Evolutionary conservation across 441 rosid genomes (phyloP).

Genomic region (Erodium chrysanthum): DNA sequence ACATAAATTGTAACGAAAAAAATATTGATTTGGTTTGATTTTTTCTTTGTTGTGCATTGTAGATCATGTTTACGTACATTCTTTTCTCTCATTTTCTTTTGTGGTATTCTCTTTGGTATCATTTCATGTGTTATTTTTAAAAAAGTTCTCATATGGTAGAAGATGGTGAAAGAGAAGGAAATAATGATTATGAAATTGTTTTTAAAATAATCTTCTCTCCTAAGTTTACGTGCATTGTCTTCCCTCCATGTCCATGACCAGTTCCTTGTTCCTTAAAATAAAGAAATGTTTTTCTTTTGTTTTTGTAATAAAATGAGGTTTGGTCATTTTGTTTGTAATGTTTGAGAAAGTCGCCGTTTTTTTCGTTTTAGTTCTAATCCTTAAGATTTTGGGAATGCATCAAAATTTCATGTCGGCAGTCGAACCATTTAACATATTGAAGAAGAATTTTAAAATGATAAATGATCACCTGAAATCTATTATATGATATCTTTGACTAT

Average conservation of each 20-base stretch:
- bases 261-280: not conserved
- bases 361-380: too few species aligned
- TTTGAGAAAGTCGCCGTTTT: not conserved
- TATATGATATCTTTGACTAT: too few species aligned
- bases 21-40: too few species aligned
- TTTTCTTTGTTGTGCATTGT: too few species aligned
- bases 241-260: not conserved
- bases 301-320: not conserved
- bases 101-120: not conserved
- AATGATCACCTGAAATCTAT: not conserved
- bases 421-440: too few species aligned
- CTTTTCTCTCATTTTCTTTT: not conserved
- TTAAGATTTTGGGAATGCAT: too few species aligned
- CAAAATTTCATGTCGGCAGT: too few species aligned
- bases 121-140: slow-evolving; percentile 4
- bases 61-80: not conserved
- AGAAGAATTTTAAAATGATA: too few species aligned
- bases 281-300: not conserved
- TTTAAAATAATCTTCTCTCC: not conserved
- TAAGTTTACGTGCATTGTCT: slow-evolving; percentile 6
- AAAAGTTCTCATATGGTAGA: slow-evolving; percentile 5
- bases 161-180: slow-evolving; percentile 3
- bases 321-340: not conserved
- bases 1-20: too few species aligned
- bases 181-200: not conserved